Evolutionary conservation across 768 basidiomycete genomes (phyloP).

Genomic region (Lactarius sp.): DNA sequence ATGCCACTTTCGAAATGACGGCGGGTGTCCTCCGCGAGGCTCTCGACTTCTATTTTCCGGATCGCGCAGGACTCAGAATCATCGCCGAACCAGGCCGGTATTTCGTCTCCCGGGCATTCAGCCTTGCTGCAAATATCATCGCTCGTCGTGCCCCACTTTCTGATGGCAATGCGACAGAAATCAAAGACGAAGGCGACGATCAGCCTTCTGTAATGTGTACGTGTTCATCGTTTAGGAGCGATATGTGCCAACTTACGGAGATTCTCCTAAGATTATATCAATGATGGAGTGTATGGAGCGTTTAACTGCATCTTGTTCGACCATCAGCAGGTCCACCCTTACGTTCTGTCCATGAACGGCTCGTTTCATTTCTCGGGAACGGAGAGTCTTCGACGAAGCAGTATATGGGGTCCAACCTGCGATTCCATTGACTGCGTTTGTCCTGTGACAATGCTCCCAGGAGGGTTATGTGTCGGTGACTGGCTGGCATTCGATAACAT

Average conservation of each 20-base stretch:
- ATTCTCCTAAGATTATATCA: slow-evolving; percentile 80
- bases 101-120: slow-evolving; percentile 90
- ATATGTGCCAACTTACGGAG: neutral
- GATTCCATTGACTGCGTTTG: slow-evolving; percentile 95
- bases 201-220: slow-evolving; percentile 83
- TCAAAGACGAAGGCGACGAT: slow-evolving; percentile 32
- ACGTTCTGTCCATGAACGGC: slow-evolving; percentile 64
- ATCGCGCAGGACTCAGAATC: slow-evolving; percentile 61
- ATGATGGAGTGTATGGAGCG: slow-evolving; percentile 83
- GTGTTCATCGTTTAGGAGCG: slow-evolving; percentile 34
- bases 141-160: slow-evolving; percentile 67
- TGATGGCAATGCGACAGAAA: slow-evolving; percentile 31
- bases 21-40: slow-evolving; percentile 65
- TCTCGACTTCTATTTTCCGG: slow-evolving; percentile 76
- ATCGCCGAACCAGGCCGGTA: slow-evolving; percentile 96
- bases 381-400: slow-evolving; percentile 49
- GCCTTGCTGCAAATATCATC: slow-evolving; percentile 89
- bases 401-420: slow-evolving; percentile 98
- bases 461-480: slow-evolving; percentile 79
- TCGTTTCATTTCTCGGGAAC: slow-evolving; percentile 53
- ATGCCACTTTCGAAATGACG: slow-evolving; percentile 75
- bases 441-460: slow-evolving; percentile 55
- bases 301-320: slow-evolving; percentile 98
- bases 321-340: slow-evolving; percentile 75
- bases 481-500: slow-evolving; percentile 98